Percentiles rank a stretch among this genome's conserved stretches.
phyloP scores from a whole-genome alignment of 768 basidiomycete species.

The Rhodotorula graminis region DNA sequence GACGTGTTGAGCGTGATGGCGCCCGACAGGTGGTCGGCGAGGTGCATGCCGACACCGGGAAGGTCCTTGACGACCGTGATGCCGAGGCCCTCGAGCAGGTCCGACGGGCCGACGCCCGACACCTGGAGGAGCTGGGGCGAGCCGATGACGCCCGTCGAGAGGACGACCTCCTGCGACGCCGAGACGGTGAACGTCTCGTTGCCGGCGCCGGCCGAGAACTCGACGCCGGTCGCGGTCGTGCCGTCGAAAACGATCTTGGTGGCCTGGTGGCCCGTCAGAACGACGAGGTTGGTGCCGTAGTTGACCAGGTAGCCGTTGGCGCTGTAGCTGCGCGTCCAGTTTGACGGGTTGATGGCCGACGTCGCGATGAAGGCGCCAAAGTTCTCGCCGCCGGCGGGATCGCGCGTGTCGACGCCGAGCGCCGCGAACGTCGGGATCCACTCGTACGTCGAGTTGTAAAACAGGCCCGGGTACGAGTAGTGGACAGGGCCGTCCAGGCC shows the following conservation, averaged over 20 bases:
- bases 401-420: conserved; percentile 35
- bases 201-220: conserved; percentile 44
- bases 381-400: conserved; percentile 38
- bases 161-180: conserved; percentile 51
- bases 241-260: conserved; percentile 48
- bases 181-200: conserved; percentile 44
- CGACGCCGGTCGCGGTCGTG: conserved; percentile 49
- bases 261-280: conserved; percentile 51
- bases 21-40: conserved; percentile 49
- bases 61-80: conserved; percentile 49
- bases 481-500: conserved; percentile 41
- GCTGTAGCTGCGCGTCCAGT: conserved; percentile 48
- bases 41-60: conserved; percentile 48
- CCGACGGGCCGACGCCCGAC: conserved; percentile 51
- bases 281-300: conserved; percentile 48
- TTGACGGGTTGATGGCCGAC: conserved; percentile 46
- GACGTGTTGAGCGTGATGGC: conserved; percentile 33
- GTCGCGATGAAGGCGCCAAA: conserved; percentile 46
- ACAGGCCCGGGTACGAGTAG: conserved; percentile 38
- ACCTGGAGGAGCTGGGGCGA: conserved; percentile 49
- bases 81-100: conserved; percentile 43
- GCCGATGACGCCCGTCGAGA: conserved; percentile 46
- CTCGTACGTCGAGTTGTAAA: conserved; percentile 39
- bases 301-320: conserved; percentile 47
- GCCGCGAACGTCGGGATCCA: conserved; percentile 41